A percentile compares a stretch with the other conserved stretches of the same genome.
These are phyloP conservation scores for Trametes cinnabarina DNA, from an alignment of 768 basidiomycete species.

Conservation along the genomic window DNA sequence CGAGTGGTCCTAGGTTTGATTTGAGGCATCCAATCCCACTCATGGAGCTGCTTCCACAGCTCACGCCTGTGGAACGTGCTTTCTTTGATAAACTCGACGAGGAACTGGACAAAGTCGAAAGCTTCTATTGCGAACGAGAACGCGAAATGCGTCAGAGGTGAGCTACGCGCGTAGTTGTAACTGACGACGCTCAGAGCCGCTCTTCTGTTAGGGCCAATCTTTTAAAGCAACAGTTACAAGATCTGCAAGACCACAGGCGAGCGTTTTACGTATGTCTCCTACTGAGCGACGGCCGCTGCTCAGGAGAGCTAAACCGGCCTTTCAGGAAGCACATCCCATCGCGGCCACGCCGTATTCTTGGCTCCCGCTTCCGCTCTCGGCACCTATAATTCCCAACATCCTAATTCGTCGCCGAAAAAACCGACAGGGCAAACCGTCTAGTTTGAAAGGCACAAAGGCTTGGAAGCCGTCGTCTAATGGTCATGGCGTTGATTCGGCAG, in stretches of 20 bases:
- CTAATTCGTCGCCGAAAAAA: constrained; percentile 7
- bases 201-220: constrained; percentile 21
- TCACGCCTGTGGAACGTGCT: constrained; percentile 57
- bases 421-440: not conserved
- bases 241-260: constrained; percentile 68
- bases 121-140: constrained; percentile 76
- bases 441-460: not conserved
- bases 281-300: too few species aligned
- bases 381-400: constrained; percentile 9
- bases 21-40: constrained; percentile 23
- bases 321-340: constrained; percentile 17
- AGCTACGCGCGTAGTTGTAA: constrained; percentile 4
- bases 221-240: constrained; percentile 68
- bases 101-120: constrained; percentile 82
- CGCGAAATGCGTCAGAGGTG: constrained; percentile 48
- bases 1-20: constrained; percentile 5
- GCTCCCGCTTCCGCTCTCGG: constrained; percentile 14
- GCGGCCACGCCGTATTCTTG: constrained; percentile 3
- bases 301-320: not conserved
- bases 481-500: not conserved
- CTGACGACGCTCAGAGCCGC: not conserved
- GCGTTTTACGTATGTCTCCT: constrained; percentile 49
- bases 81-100: constrained; percentile 79
- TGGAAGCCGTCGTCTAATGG: not conserved
- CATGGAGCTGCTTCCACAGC: constrained; percentile 44